Evolutionary conservation across 2,329 filamentous ascomycete species (phyloP).

Genomic region (Paraconiothyrium sp.): DNA sequence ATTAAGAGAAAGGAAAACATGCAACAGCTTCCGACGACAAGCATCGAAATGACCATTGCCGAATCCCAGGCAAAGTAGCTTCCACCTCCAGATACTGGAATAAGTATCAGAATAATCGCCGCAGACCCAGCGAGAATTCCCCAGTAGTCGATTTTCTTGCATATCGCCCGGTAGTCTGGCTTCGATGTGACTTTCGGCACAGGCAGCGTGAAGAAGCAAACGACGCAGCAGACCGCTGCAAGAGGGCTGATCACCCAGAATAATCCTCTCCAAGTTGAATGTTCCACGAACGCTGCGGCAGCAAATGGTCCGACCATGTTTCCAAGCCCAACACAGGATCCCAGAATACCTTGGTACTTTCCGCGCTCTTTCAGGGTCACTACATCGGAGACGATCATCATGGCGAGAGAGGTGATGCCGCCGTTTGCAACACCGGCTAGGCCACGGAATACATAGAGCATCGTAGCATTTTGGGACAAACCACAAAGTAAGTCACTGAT

Average conservation of each 20-base stretch:
- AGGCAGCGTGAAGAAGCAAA: constrained; percentile 30
- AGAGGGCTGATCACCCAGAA: constrained; percentile 35
- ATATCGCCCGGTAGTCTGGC: constrained; percentile 57
- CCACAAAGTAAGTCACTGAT: constrained; percentile 69
- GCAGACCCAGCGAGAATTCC: constrained; percentile 65
- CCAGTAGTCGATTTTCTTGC: constrained; percentile 67
- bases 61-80: constrained; percentile 66
- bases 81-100: constrained; percentile 54
- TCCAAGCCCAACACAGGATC: constrained; percentile 34
- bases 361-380: constrained; percentile 49
- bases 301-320: constrained; percentile 38
- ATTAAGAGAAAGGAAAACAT: constrained; percentile 62
- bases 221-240: constrained; percentile 20
- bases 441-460: constrained; percentile 70
- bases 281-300: constrained; percentile 33
- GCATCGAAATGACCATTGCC: constrained; percentile 68
- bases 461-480: constrained; percentile 63
- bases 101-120: constrained; percentile 68
- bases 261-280: constrained; percentile 31
- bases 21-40: constrained; percentile 60
- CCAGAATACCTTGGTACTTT: constrained; percentile 49
- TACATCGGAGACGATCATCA: constrained; percentile 51
- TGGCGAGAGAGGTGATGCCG: constrained; percentile 53
- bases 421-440: constrained; percentile 19
- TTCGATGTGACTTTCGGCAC: constrained; percentile 60